Evolutionary conservation across 2,329 filamentous ascomycete genomes (phyloP).

Genomic region (Penicillium janthinellum): DNA sequence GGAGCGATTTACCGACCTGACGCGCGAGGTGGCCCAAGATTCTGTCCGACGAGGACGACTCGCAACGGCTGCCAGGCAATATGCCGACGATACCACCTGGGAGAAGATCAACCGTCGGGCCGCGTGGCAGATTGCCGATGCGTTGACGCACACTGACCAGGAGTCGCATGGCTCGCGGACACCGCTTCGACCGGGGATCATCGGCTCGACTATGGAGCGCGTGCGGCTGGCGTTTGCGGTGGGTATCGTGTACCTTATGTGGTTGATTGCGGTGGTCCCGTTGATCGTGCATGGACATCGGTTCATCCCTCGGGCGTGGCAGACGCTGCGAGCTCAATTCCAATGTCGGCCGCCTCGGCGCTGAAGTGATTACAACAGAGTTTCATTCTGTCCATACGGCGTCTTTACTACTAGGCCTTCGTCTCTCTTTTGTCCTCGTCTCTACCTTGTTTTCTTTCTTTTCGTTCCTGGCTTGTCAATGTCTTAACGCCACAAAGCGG

Average conservation of each 20-base stretch:
- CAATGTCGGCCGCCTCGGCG: slow-evolving; percentile 12
- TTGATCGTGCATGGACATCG: slow-evolving; percentile 39
- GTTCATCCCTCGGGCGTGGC: slow-evolving; percentile 27
- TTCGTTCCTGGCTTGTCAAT: neutral
- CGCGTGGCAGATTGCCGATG: slow-evolving; percentile 62
- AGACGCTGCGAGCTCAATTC: slow-evolving; percentile 21
- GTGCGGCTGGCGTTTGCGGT: slow-evolving; percentile 33
- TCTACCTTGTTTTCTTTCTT: slow-evolving; percentile 1
- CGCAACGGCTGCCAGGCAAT: slow-evolving; percentile 52
- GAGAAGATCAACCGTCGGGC: slow-evolving; percentile 71
- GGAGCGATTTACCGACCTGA: slow-evolving; percentile 58
- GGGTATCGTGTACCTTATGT: slow-evolving; percentile 39
- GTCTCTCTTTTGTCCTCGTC: neutral
- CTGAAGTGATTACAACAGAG: slow-evolving; percentile 3
- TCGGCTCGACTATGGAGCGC: slow-evolving; percentile 25
- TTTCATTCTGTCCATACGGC: neutral
- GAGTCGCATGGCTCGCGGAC: slow-evolving; percentile 18
- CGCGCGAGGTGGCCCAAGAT: slow-evolving; percentile 55
- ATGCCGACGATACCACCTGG: slow-evolving; percentile 68
- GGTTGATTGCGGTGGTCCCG: slow-evolving; percentile 42
- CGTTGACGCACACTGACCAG: slow-evolving; percentile 36
- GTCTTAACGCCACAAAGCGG: neutral
- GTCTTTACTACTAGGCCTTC: neutral
- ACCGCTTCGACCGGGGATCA: slow-evolving; percentile 16
- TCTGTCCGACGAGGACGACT: slow-evolving; percentile 49